These are phyloP conservation scores for Geotrichum armillariae DNA, from an alignment of 1,139 yeast species.

Conservation along the genomic window DNA sequence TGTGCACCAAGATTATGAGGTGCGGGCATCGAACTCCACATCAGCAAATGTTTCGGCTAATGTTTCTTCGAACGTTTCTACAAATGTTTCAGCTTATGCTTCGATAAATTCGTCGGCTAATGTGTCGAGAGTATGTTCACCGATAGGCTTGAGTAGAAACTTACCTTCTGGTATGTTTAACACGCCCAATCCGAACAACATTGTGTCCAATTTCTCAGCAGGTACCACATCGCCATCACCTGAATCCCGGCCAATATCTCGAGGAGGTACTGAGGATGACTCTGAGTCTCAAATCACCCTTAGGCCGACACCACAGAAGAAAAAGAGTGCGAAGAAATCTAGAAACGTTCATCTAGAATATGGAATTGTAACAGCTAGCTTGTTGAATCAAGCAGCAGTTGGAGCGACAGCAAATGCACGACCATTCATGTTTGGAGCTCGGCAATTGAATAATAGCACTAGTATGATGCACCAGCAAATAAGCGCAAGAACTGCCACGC, in stretches of 20 bases:
- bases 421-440: slow-evolving; percentile 12
- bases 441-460: too few species aligned
- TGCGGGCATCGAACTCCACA: too few species aligned
- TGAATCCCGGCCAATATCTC: background rate
- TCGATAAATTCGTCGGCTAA: too few species aligned
- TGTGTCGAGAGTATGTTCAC: too few species aligned
- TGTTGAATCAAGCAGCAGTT: slow-evolving; percentile 18
- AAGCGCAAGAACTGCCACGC: background rate
- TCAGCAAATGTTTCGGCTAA: too few species aligned
- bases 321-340: too few species aligned
- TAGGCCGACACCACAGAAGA: too few species aligned
- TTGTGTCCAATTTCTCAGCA: too few species aligned
- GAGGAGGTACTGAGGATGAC: background rate
- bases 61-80: background rate
- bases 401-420: slow-evolving; percentile 17
- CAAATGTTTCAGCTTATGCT: background rate
- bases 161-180: too few species aligned
- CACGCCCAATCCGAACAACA: too few species aligned
- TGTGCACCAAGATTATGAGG: slow-evolving; percentile 1
- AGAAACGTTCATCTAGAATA: background rate
- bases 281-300: background rate
- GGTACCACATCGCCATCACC: background rate
- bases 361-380: slow-evolving; percentile 20
- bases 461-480: background rate
- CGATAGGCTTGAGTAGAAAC: too few species aligned